Conservation (phyloP, 2,329 filamentous ascomycete genomes). For the Epicoccum sorghinum region DNA sequence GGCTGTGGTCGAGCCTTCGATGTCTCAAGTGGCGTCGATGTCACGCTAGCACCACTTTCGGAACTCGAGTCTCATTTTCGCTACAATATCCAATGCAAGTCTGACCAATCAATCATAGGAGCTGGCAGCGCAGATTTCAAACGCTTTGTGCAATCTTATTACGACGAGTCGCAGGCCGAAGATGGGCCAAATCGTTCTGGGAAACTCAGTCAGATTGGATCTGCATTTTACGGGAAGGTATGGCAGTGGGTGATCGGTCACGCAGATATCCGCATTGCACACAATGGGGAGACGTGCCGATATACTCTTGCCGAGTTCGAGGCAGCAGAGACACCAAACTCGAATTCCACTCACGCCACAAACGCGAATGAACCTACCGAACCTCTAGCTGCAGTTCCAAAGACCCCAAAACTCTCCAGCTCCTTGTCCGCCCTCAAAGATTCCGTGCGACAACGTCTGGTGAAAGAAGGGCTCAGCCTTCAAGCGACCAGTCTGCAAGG, state of each 20-base stretch:
- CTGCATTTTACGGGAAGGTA: constrained; percentile 58
- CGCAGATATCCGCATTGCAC: constrained; percentile 61
- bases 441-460: constrained; percentile 29
- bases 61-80: constrained; percentile 20
- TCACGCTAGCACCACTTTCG: constrained; percentile 1
- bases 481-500: neutral
- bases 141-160: constrained; percentile 47
- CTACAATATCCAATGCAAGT: neutral
- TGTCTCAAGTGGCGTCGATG: too few species aligned
- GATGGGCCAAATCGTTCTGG: neutral
- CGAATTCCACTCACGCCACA: neutral
- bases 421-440: constrained; percentile 22
- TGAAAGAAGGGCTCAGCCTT: constrained; percentile 10
- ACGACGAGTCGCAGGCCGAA: constrained; percentile 28
- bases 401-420: constrained; percentile 16
- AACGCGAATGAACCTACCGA: neutral
- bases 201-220: constrained; percentile 48
- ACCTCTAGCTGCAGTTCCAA: neutral
- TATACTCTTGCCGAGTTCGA: constrained; percentile 42
- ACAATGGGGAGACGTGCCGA: constrained; percentile 46
- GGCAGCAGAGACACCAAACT: constrained; percentile 31
- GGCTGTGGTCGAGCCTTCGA: neutral
- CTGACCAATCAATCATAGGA: constrained; percentile 34
- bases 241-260: constrained; percentile 65
- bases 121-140: constrained; percentile 50